A percentile compares a stretch with the other conserved stretches of the same genome.
Evolutionary conservation across 805 yeast species (phyloP).

Genomic region (Metschnikowia cubensis): DNA sequence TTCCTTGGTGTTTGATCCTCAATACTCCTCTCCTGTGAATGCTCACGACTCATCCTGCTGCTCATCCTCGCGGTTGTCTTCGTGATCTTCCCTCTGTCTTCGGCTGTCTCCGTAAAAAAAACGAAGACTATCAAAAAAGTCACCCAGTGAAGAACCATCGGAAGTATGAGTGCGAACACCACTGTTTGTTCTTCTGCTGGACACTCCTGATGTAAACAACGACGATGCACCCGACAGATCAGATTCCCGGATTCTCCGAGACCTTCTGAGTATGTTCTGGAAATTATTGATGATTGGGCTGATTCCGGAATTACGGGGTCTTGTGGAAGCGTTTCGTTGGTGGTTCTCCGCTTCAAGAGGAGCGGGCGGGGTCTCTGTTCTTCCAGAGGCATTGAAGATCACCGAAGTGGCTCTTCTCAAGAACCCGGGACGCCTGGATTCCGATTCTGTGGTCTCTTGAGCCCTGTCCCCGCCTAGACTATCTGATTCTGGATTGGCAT

Average conservation of each 20-base stretch:
- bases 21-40: neutral
- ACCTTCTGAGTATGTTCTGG: constrained; percentile 12
- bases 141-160: constrained; percentile 7
- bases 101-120: neutral
- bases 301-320: constrained; percentile 11
- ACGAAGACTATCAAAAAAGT: constrained; percentile 1
- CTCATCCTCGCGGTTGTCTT: neutral
- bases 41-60: neutral
- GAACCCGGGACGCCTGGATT: constrained; percentile 3
- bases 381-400: constrained; percentile 6
- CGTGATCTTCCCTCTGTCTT: neutral
- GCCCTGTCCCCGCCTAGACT: neutral
- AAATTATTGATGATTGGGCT: constrained; percentile 17
- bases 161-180: constrained; percentile 40
- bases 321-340: neutral
- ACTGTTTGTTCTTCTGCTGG: constrained; percentile 42
- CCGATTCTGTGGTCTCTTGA: neutral
- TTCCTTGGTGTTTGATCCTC: neutral
- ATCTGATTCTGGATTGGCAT: neutral
- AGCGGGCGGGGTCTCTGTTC: constrained; percentile 10
- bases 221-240: constrained; percentile 8
- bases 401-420: constrained; percentile 15
- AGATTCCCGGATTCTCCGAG: constrained; percentile 7
- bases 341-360: constrained; percentile 7
- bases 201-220: constrained; percentile 46